Percentiles rank a stretch among this genome's conserved stretches.
Evolutionary conservation across 2,329 filamentous ascomycete species (phyloP).

Genomic region (Diaporthe sp.): DNA sequence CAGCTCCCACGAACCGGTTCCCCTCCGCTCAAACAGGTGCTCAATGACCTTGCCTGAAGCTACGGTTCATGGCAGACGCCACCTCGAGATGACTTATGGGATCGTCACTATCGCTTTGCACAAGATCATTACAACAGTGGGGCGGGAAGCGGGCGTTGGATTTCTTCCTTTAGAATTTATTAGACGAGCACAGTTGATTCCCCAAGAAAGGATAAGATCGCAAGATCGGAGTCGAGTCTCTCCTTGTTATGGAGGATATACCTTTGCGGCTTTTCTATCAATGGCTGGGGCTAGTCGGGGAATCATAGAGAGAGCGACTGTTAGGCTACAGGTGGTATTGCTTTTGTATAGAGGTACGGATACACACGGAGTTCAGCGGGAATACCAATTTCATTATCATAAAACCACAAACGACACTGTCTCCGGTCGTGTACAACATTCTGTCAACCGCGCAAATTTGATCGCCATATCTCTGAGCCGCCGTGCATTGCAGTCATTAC

Average conservation of each 20-base stretch:
- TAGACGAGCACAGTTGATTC: neutral
- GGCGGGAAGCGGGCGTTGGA: neutral
- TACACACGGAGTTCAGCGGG: neutral
- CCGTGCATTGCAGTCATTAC: neutral
- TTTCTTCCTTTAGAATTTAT: neutral
- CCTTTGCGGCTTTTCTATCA: neutral
- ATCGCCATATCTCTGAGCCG: too few relatives aligned
- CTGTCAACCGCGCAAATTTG: neutral
- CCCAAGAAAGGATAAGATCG: neutral
- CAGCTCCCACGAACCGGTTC: neutral
- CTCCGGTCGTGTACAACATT: neutral
- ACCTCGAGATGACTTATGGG: neutral
- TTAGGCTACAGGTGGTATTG: neutral
- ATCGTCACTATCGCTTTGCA: neutral
- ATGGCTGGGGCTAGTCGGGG: neutral
- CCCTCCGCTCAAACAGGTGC: neutral
- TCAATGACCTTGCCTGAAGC: neutral
- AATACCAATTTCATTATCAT: neutral
- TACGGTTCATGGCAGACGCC: neutral
- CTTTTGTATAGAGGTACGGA: neutral
- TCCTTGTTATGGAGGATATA: neutral
- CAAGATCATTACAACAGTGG: neutral
- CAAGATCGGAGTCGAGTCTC: neutral
- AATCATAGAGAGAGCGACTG: neutral
- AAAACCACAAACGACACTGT: neutral